Percentiles rank a stretch among this genome's conserved stretches.
Evolutionary conservation across 1,284 basidiomycete genomes (phyloP).

Genomic region (Ceratobasidium sp.): DNA sequence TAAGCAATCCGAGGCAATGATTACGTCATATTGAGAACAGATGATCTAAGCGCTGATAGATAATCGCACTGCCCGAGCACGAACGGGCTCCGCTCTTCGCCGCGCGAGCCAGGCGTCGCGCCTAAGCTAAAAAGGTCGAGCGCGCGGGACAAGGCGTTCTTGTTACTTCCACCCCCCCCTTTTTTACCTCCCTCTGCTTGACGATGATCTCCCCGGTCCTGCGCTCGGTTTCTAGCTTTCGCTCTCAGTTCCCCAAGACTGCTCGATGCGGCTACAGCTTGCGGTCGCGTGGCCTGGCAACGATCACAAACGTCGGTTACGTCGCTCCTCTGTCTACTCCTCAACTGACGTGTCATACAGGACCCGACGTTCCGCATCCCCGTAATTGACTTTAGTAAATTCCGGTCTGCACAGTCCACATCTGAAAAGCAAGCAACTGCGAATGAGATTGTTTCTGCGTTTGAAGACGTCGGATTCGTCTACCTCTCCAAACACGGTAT

Average conservation of each 20-base stretch:
- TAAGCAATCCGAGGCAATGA: too few species aligned
- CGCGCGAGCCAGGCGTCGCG: neutral
- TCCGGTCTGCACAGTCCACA: constrained; percentile 59
- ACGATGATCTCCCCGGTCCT: constrained; percentile 30
- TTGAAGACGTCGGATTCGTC: constrained; percentile 69
- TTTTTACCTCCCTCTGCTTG: neutral
- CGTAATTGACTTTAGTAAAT: constrained; percentile 76
- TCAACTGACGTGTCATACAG: constrained; percentile 8
- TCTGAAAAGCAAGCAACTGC: constrained; percentile 65
- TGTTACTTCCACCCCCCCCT: constrained; percentile 4
- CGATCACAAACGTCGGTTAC: constrained; percentile 17
- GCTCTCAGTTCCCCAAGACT: neutral
- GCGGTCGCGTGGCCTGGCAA: constrained; percentile 18
- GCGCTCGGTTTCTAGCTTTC: constrained; percentile 23
- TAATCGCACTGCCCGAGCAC: neutral
- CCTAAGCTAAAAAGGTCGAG: constrained; percentile 11
- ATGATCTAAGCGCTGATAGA: neutral
- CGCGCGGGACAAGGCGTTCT: neutral
- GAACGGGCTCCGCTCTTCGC: constrained; percentile 1
- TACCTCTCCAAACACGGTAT: constrained; percentile 76
- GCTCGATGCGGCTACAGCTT: neutral
- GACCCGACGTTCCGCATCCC: constrained; percentile 61
- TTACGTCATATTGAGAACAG: too few species aligned
- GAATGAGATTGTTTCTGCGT: constrained; percentile 72
- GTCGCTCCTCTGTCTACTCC: neutral